Percentiles rank a stretch among this genome's conserved stretches.
These are phyloP conservation scores for Leccinum boreale DNA, from an alignment of 768 basidiomycete species.

Conservation along the genomic window DNA sequence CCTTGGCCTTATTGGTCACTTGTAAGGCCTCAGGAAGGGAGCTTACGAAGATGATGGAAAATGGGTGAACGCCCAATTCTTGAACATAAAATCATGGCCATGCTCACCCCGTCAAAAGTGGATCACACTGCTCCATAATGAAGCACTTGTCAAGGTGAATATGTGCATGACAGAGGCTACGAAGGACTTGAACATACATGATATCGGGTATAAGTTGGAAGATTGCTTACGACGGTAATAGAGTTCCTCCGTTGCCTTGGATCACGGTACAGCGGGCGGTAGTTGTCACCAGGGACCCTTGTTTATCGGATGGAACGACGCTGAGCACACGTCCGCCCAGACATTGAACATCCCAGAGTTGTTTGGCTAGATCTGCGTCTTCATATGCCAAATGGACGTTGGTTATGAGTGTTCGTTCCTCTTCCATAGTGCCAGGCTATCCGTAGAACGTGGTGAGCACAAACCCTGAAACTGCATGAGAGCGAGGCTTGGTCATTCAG, in stretches of 20 bases:
- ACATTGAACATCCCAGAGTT: conserved; percentile 34
- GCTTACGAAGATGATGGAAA: conserved; percentile 28
- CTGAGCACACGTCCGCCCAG: conserved; percentile 24
- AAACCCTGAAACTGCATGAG: background rate
- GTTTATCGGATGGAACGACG: conserved; percentile 17
- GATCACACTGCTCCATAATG: conserved; percentile 53
- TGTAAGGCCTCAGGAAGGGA: conserved; percentile 54
- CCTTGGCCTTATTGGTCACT: conserved; percentile 51
- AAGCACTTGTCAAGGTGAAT: conserved; percentile 71
- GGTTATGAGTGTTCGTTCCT: conserved; percentile 12
- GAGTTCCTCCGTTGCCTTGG: conserved; percentile 27
- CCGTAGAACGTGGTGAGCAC: background rate
- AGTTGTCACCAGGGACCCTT: background rate
- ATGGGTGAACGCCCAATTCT: background rate
- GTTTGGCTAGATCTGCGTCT: conserved; percentile 23
- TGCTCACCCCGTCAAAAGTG: conserved; percentile 50
- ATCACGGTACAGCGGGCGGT: conserved; percentile 1
- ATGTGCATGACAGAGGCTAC: conserved; percentile 57
- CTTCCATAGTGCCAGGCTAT: background rate
- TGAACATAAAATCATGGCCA: background rate
- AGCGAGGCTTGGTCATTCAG: background rate
- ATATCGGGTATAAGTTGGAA: background rate
- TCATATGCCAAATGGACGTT: conserved; percentile 32
- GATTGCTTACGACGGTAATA: conserved; percentile 32
- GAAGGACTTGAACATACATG: conserved; percentile 13